Base-by-base conservation (phyloP, 768 basidiomycete species). In the Termitomyces sp. region DNA sequence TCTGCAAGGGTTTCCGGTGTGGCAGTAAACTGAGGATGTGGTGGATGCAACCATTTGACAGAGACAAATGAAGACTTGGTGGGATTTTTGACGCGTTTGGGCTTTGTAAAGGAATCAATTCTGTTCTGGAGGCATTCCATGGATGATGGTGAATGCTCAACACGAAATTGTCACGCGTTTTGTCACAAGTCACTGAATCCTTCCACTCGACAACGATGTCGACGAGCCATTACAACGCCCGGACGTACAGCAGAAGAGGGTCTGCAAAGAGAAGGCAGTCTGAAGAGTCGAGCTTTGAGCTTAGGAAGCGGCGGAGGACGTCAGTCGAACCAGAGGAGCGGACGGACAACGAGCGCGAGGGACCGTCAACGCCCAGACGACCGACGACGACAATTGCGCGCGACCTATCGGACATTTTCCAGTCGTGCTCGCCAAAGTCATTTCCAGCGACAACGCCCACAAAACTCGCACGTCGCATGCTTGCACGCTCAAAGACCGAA, bases 11-110 rank as follows among this genome's bases (percentile, higher is more conserved):
- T 77, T 54, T 79, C 72, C 1, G 94, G 86, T 52, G 83, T 94
- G 47, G 94, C 87, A 52, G 74, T 72, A 68, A 84, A 90, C 18
- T 74, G 64, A 0, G 70, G 45, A 0, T 74, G 64, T 0, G 70
- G 44, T 0, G 88, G 81, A 62, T 95, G 90, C 0, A 93, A 88
- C 92, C 93, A 98, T 72, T 84, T 88, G n/a, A 83, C 62, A 41
- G 73, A 71, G 1, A 71, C 63, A 0, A 73, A 74, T 1, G 83
- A 74, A 36, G 79, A 78, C 9, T 81, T 86, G 56, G 67, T 62
- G 0, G 79, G 72, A n/a, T 78, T 81, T 72, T 82, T 89, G 57
- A 83, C 73, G 61, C 86, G 79, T 63, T 80, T 83, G 0, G 84
- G 65, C 71, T 85, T 86, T 8, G 72, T 63, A 68, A 92, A 94